phyloP scores from a whole-genome alignment of 305 asterid species.

The Fraxinus albicans region DNA sequence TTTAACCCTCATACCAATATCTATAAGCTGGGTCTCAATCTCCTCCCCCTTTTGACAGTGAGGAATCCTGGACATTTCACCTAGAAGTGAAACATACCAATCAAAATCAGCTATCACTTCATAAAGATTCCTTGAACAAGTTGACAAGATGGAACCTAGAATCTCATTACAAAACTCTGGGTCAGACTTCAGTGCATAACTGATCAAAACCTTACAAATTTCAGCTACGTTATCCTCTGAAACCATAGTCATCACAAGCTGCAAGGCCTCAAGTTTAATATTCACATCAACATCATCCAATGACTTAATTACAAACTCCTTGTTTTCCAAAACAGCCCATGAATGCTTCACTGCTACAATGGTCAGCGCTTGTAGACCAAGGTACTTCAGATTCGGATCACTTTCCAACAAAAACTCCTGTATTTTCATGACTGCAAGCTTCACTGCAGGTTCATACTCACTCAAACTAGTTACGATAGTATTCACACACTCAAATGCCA shows the following conservation, averaged over 20 bases:
- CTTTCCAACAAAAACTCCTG: constrained; percentile 77
- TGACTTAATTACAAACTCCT: constrained; percentile 85
- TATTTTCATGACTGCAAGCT: constrained; percentile 73
- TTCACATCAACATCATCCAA: constrained; percentile 78
- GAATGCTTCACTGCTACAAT: constrained; percentile 53
- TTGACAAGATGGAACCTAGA: constrained; percentile 58
- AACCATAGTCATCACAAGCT: constrained; percentile 86
- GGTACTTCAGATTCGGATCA: constrained; percentile 85
- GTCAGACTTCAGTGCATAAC: constrained; percentile 79
- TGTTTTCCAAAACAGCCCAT: constrained; percentile 86
- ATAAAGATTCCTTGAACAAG: constrained; percentile 76
- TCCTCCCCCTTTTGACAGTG: constrained; percentile 85
- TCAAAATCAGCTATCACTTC: constrained; percentile 81
- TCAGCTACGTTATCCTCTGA: constrained; percentile 84
- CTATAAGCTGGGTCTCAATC: constrained; percentile 77
- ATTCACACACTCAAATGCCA: constrained; percentile 84
- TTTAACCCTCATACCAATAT: constrained; percentile 92
- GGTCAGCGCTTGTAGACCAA: constrained; percentile 67
- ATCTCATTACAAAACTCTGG: constrained; percentile 93
- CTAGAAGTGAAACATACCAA: constrained; percentile 84
- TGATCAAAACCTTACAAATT: constrained; percentile 77
- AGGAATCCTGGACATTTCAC: constrained; percentile 86
- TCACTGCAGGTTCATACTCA: constrained; percentile 70
- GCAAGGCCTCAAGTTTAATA: constrained; percentile 78
- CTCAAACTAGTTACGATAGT: constrained; percentile 71